Evolutionary conservation across 2,329 filamentous ascomycete species (phyloP), one percentile per base, ranked within the genome.

Genomic region (Fusarium sp.): DNA sequence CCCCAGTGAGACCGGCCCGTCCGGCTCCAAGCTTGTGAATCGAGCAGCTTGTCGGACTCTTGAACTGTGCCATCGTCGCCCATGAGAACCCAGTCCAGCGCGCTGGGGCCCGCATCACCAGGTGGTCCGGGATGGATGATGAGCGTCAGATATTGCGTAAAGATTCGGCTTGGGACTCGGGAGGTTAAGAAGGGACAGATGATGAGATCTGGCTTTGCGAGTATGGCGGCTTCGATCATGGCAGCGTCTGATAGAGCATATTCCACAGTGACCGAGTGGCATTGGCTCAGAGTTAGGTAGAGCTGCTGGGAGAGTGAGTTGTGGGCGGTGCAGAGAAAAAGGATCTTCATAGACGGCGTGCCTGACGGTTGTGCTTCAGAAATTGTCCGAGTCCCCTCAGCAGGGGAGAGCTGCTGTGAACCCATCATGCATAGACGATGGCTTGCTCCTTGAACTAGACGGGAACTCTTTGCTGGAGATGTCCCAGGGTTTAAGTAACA

Each of bases 301-400:
- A 63, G 61, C 14, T 52, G 59, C 25, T 63, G 61, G 2, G 61
- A 63, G 3, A 63, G 49, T 13, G 61, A 63, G 43, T 63, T 63
- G 9, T 63, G 59, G 13, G 61, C 54, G 9, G 61, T 63, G 23
- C 61, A 63, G 11, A 63, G 32, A 43, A 63, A 63, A 39, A 63
- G 54, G 14, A 63, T 63, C 15, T 52, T 63, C 50, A 63, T 63
- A 19, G 44, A 31, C 3, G 54, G 35, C 4, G 32, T 60, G 9
- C 37, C 32, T 9, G 38, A 31, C 9, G 33, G 11, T 15, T 31
- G 17, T 27, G 15, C 25, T 29, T 42, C 17, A 29, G 45, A 15
- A 13, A 13, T 23, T 3, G 41, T 3, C 4, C 35, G 33, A 14
- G 17, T 15, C 10, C 3, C 17, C 9, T 43, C 41, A 9, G 9